Percentiles rank a stretch among this genome's conserved stretches.
These are phyloP conservation scores for Xanthoconium stramineum DNA, from an alignment of 768 basidiomycete species.

Conservation along the genomic window DNA sequence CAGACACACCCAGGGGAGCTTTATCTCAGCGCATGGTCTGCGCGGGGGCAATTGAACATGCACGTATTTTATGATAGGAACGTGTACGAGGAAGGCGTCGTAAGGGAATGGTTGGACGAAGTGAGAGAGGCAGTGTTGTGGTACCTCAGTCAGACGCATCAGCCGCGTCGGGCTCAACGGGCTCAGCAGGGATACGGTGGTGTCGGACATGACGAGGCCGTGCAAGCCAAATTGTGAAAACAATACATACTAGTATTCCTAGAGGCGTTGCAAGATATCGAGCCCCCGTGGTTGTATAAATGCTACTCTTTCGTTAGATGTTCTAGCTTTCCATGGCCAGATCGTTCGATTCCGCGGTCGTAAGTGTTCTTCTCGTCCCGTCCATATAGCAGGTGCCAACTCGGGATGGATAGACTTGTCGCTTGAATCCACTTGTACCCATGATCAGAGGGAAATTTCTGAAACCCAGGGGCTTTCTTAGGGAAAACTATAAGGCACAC, in stretches of 20 bases:
- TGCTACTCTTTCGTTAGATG: background rate
- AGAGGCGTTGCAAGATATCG: no score
- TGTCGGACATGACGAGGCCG: background rate
- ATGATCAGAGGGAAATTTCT: no score
- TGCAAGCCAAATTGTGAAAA: background rate
- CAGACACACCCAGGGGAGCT: constrained; percentile 44
- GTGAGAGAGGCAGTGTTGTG: constrained; percentile 33
- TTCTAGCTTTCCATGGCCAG: no score
- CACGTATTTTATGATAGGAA: constrained; percentile 42
- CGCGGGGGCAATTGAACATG: constrained; percentile 32
- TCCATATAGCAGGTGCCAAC: no score
- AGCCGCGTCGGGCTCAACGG: background rate
- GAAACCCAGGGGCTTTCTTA: no score
- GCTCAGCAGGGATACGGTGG: background rate
- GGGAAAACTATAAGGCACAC: no score
- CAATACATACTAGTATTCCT: background rate
- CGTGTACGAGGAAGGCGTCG: constrained; percentile 39
- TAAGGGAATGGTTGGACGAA: constrained; percentile 49
- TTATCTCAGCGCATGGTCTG: constrained; percentile 41
- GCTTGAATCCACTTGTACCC: no score
- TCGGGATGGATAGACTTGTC: no score
- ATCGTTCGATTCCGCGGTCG: no score
- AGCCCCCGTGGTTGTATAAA: no score
- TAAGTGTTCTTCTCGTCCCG: no score
- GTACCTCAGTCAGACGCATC: constrained; percentile 26